phyloP scores from a whole-genome alignment of 108 stramenopile species.

The Cyclotella sp. region DNA sequence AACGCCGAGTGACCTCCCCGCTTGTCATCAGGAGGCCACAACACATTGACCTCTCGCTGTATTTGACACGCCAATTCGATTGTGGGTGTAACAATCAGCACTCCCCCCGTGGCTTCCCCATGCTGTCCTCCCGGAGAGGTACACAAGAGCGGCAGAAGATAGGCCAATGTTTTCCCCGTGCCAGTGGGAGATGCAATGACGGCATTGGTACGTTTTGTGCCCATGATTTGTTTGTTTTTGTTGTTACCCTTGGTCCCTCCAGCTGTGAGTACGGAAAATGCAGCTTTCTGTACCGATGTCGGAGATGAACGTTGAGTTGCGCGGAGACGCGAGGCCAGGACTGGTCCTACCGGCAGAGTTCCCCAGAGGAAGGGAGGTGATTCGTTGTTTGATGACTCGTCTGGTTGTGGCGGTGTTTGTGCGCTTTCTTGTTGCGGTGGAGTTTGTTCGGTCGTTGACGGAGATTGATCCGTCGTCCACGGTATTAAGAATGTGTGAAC shows the following conservation, averaged over 20 bases:
- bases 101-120: slow-evolving; percentile 36
- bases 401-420: neutral
- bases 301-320: slow-evolving; percentile 41
- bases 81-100: slow-evolving; percentile 77
- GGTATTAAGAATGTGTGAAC: slow-evolving; percentile 41
- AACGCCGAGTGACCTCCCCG: slow-evolving; percentile 18
- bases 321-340: slow-evolving; percentile 52
- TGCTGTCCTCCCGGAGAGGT: slow-evolving; percentile 47
- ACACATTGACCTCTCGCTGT: slow-evolving; percentile 60
- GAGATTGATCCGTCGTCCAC: slow-evolving; percentile 16
- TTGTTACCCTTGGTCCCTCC: neutral
- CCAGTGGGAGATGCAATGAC: slow-evolving; percentile 80
- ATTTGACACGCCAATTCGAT: slow-evolving; percentile 72
- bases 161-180: slow-evolving; percentile 78
- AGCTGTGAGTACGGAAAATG: slow-evolving; percentile 52
- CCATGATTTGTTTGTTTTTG: slow-evolving; percentile 16
- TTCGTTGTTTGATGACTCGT: neutral
- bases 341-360: slow-evolving; percentile 64
- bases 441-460: slow-evolving; percentile 1
- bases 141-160: slow-evolving; percentile 66
- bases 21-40: slow-evolving; percentile 46
- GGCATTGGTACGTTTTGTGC: slow-evolving; percentile 55
- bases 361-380: slow-evolving; percentile 62
- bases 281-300: slow-evolving; percentile 65
- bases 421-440: neutral